These are phyloP conservation scores for Trichosporon asahii DNA, from an alignment of 1,284 basidiomycete genomes.

Conservation along the genomic window DNA sequence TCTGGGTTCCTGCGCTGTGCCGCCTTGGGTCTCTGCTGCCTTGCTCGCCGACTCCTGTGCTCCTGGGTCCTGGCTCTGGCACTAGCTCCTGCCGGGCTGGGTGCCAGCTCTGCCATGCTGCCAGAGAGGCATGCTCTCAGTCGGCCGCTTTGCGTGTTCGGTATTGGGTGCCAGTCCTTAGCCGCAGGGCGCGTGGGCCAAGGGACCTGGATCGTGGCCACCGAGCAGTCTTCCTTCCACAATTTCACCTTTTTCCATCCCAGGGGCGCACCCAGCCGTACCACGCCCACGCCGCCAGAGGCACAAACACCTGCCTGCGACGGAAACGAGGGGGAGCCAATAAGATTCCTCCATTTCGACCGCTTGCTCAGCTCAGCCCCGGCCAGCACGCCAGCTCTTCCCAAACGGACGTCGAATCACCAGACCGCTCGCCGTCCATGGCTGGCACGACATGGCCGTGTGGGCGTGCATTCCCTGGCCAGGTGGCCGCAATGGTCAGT, in stretches of 20 bases:
- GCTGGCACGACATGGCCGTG: neutral
- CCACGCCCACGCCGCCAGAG: neutral
- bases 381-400: neutral
- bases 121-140: neutral
- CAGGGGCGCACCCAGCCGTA: neutral
- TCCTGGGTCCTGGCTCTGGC: slow-evolving; percentile 1
- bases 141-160: neutral
- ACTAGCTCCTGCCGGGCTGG: neutral
- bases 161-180: neutral
- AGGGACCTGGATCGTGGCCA: neutral
- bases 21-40: neutral
- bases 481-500: neutral
- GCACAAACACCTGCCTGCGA: neutral
- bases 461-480: neutral
- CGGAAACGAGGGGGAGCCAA: neutral
- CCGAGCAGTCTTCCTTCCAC: neutral
- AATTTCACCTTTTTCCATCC: neutral
- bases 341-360: neutral
- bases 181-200: slow-evolving; percentile 4
- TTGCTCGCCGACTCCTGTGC: neutral
- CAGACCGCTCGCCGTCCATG: neutral
- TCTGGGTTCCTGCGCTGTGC: neutral
- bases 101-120: neutral
- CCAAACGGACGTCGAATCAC: neutral
- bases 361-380: neutral